These are phyloP conservation scores for Paraphoma chrysanthemicola DNA, from an alignment of 2,329 filamentous ascomycete genomes.

Conservation along the genomic window DNA sequence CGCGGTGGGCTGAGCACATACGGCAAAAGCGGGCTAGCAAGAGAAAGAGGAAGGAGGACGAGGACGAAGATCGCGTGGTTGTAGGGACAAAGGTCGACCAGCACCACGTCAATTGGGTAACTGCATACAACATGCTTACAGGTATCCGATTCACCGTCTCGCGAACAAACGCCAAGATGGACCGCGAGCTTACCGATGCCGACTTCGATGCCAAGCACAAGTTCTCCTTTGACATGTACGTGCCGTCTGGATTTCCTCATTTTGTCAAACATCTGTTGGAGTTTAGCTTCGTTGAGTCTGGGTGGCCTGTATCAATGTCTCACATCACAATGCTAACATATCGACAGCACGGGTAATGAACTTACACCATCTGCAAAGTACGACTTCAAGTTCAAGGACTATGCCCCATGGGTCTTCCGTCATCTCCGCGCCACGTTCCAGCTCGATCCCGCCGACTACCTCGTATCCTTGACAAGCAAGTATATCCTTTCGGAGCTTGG, in stretches of 20 bases:
- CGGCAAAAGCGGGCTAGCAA: constrained; percentile 90
- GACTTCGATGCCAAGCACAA: constrained; percentile 97
- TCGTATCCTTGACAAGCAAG: constrained; percentile 97
- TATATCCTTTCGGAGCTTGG: constrained; percentile 98
- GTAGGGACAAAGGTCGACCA: constrained; percentile 98
- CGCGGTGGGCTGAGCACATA: constrained; percentile 91
- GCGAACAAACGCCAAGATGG: constrained; percentile 94
- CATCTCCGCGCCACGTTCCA: constrained; percentile 86
- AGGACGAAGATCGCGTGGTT: constrained; percentile 87
- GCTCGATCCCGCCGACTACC: constrained; percentile 94
- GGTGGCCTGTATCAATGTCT: constrained; percentile 7
- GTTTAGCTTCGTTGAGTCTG: constrained; percentile 18
- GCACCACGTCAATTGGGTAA: constrained; percentile 95
- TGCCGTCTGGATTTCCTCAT: constrained; percentile 34
- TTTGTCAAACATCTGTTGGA: constrained; percentile 18
- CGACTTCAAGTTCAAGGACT: constrained; percentile 99
- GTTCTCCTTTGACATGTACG: constrained; percentile 97
- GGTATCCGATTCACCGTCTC: constrained; percentile 97
- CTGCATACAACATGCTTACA: constrained; percentile 99
- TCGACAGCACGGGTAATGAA: constrained; percentile 84
- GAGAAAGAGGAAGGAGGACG: constrained; percentile 81
- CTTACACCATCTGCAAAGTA: constrained; percentile 98
- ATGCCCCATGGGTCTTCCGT: constrained; percentile 99
- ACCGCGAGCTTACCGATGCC: constrained; percentile 84
- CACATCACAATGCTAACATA: constrained; percentile 36